These are phyloP conservation scores for Solidago caesia DNA, from an alignment of 129 eudicot species.

Conservation along the genomic window DNA sequence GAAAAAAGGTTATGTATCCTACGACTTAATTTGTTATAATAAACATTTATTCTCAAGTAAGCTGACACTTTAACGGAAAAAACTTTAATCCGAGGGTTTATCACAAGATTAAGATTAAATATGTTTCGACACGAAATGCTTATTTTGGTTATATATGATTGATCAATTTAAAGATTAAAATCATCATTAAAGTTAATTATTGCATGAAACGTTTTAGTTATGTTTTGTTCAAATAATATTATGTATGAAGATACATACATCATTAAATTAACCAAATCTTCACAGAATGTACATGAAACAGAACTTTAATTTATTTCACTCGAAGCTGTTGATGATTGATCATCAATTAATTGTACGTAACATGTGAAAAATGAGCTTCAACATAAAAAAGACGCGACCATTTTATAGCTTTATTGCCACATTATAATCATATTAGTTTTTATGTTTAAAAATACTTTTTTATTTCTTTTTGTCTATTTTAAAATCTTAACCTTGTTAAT, in stretches of 20 bases:
- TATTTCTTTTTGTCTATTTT: neutral
- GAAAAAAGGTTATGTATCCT: neutral
- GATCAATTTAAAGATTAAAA: neutral
- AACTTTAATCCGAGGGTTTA: neutral
- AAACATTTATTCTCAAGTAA: neutral
- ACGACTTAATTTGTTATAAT: neutral
- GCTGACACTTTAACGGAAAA: slow-evolving; percentile 3
- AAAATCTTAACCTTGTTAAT: too few relatives aligned
- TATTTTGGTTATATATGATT: slow-evolving; percentile 13
- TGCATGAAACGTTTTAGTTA: slow-evolving; percentile 9
- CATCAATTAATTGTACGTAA: neutral
- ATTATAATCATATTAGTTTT: neutral
- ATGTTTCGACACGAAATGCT: slow-evolving; percentile 10
- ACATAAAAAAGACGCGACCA: neutral
- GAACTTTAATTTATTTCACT: neutral
- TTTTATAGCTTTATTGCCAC: neutral
- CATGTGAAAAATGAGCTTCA: neutral
- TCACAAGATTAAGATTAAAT: slow-evolving; percentile 8
- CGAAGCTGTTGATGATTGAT: neutral
- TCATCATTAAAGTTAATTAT: neutral
- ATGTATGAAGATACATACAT: neutral
- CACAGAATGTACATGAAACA: slow-evolving; percentile 15
- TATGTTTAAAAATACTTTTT: neutral
- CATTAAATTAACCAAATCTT: neutral
- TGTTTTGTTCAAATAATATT: neutral